phyloP scores from a whole-genome alignment of 2,329 filamentous ascomycete species.

The Nemania sp. region DNA sequence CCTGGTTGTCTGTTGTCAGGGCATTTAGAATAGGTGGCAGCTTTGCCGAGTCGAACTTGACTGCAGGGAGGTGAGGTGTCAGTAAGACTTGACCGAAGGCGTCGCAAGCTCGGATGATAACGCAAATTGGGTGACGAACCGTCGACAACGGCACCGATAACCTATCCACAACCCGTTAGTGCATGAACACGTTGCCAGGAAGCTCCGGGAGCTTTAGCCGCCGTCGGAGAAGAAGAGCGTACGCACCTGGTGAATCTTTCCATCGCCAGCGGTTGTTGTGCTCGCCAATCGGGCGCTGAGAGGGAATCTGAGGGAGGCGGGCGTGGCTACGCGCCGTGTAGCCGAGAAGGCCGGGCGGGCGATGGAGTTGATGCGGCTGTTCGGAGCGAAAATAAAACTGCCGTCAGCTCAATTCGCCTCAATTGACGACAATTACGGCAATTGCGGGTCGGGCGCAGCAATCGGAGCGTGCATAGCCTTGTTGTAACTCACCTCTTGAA shows the following conservation, averaged over 20 bases:
- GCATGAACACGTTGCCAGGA: slow-evolving; percentile 52
- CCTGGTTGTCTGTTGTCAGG: slow-evolving; percentile 89
- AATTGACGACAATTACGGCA: slow-evolving; percentile 61
- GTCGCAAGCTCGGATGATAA: slow-evolving; percentile 17
- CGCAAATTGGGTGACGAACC: slow-evolving; percentile 70
- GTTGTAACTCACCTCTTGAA: slow-evolving; percentile 80
- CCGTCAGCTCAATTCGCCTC: slow-evolving; percentile 64
- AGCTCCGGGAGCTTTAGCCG: slow-evolving; percentile 35
- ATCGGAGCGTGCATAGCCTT: slow-evolving; percentile 49
- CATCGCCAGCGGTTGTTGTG: slow-evolving; percentile 68
- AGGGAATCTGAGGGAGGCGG: slow-evolving; percentile 67
- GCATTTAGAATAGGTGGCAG: slow-evolving; percentile 98
- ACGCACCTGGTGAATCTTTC: slow-evolving; percentile 78
- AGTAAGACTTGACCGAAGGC: slow-evolving; percentile 34
- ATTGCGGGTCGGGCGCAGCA: slow-evolving; percentile 55
- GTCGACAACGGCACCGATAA: slow-evolving; percentile 99
- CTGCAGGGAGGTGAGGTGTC: slow-evolving; percentile 63
- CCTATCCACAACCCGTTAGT: slow-evolving; percentile 72
- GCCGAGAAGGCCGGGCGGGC: slow-evolving; percentile 70
- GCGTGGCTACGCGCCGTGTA: slow-evolving; percentile 68
- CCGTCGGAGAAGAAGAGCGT: slow-evolving; percentile 47
- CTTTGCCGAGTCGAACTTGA: slow-evolving; percentile 96
- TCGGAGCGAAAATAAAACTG: slow-evolving; percentile 50
- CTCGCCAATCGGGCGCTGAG: slow-evolving; percentile 70
- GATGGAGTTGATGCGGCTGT: slow-evolving; percentile 74